Conservation (phyloP, 1,139 yeast genomes). For the Kluyveromyces sp. region DNA sequence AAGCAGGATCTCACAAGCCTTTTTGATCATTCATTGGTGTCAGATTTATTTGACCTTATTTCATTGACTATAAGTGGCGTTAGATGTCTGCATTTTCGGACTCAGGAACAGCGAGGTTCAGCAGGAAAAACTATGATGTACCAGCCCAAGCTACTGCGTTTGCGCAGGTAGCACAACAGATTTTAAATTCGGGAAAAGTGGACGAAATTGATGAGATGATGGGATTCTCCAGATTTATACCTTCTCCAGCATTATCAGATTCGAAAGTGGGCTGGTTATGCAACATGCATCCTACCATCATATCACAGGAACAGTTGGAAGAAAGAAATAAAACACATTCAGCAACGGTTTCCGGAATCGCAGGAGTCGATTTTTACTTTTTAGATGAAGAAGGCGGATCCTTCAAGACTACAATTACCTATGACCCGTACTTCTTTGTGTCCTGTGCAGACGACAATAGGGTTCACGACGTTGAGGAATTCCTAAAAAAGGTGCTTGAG, state of each 20-base stretch:
- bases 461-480: constrained; percentile 71
- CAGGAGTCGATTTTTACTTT: constrained; percentile 93
- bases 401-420: constrained; percentile 76
- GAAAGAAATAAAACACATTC: constrained; percentile 39
- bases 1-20: too few species aligned
- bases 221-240: constrained; percentile 66
- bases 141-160: constrained; percentile 12
- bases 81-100: constrained; percentile 35
- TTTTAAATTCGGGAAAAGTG: constrained; percentile 35
- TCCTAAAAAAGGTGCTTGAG: constrained; percentile 62
- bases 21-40: too few species aligned
- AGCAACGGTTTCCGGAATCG: constrained; percentile 52
- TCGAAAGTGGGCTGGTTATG: constrained; percentile 77
- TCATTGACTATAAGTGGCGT: not conserved
- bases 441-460: constrained; percentile 55
- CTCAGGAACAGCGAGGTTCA: constrained; percentile 47
- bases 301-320: constrained; percentile 25
- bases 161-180: constrained; percentile 31
- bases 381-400: constrained; percentile 97
- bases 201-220: constrained; percentile 65
- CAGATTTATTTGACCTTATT: not conserved
- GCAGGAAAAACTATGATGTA: not conserved
- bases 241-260: constrained; percentile 22
- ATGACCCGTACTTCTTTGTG: constrained; percentile 85
- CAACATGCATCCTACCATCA: constrained; percentile 63